A percentile compares a stretch with the other conserved stretches of the same genome.
phyloP scores from a whole-genome alignment of 176 grass and related monocot genomes.

The Calamus simplicifolius region DNA sequence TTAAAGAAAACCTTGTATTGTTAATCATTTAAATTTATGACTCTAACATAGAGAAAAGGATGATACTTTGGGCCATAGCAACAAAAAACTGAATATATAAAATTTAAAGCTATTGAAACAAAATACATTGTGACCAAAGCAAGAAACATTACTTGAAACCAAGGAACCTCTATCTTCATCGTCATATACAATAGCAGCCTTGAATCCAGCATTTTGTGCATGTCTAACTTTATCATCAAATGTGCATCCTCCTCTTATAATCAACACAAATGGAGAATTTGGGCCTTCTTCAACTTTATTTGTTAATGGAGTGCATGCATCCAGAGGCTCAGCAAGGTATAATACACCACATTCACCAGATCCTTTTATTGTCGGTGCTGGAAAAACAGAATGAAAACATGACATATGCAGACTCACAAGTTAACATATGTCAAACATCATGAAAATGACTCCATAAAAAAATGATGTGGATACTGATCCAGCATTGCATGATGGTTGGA shows the following conservation, averaged over 20 bases:
- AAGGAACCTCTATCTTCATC: conserved; percentile 57
- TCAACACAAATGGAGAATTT: conserved; percentile 45
- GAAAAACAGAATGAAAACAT: conserved; percentile 26
- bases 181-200: conserved; percentile 84
- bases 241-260: conserved; percentile 70
- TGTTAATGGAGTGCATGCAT: conserved; percentile 58
- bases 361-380: conserved; percentile 72
- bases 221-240: conserved; percentile 86
- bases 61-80: too few species aligned
- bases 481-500: too few species aligned
- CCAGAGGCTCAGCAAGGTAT: conserved; percentile 59
- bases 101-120: neutral
- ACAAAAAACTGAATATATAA: neutral
- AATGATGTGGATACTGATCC: neutral
- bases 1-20: too few species aligned
- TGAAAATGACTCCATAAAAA: neutral
- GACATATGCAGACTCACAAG: conserved; percentile 3
- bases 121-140: neutral
- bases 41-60: too few species aligned
- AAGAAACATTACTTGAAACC: conserved; percentile 74
- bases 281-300: conserved; percentile 29
- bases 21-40: too few species aligned
- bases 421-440: neutral
- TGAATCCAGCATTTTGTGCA: conserved; percentile 81
- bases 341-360: conserved; percentile 63